These are phyloP conservation scores for Lepidium aucheri DNA, from an alignment of 345 rosid genomes.

Conservation along the genomic window DNA sequence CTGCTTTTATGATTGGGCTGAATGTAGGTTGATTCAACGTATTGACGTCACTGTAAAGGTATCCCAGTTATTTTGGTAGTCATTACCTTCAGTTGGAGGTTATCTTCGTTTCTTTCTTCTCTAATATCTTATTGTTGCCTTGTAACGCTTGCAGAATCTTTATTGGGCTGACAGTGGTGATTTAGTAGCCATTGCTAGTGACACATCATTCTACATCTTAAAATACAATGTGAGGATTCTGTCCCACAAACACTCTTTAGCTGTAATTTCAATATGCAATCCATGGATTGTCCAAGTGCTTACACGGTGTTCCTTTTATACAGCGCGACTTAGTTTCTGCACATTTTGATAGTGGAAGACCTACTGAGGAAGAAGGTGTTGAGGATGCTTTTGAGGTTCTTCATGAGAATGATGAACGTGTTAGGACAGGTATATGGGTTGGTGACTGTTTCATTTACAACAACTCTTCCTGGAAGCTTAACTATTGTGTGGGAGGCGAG, in stretches of 20 bases:
- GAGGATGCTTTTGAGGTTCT: conserved; percentile 99
- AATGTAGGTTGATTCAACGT: conserved; percentile 92
- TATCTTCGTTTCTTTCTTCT: conserved; percentile 9
- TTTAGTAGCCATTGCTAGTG: conserved; percentile 93
- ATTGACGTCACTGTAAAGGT: conserved; percentile 98
- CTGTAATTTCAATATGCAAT: not conserved
- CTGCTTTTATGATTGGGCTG: conserved; percentile 99
- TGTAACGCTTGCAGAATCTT: conserved; percentile 53
- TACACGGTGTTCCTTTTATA: conserved; percentile 18
- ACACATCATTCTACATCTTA: conserved; percentile 90
- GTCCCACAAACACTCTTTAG: not conserved
- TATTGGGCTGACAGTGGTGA: conserved; percentile 99
- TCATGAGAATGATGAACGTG: conserved; percentile 97
- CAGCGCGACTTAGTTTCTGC: conserved; percentile 90
- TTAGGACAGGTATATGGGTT: conserved; percentile 98
- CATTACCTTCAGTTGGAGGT: not conserved
- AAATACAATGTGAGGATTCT: conserved; percentile 69
- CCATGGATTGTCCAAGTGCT: conserved; percentile 5
- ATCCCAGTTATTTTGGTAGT: conserved; percentile 10
- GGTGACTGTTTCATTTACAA: conserved; percentile 99
- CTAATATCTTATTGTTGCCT: conserved; percentile 7
- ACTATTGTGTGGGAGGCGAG: conserved; percentile 99
- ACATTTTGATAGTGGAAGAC: conserved; percentile 79
- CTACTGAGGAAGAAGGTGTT: conserved; percentile 95
- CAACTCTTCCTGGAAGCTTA: conserved; percentile 96